Base-by-base conservation (phyloP, 2,329 filamentous ascomycete species). In the Colletotrichum nymphaeae region DNA sequence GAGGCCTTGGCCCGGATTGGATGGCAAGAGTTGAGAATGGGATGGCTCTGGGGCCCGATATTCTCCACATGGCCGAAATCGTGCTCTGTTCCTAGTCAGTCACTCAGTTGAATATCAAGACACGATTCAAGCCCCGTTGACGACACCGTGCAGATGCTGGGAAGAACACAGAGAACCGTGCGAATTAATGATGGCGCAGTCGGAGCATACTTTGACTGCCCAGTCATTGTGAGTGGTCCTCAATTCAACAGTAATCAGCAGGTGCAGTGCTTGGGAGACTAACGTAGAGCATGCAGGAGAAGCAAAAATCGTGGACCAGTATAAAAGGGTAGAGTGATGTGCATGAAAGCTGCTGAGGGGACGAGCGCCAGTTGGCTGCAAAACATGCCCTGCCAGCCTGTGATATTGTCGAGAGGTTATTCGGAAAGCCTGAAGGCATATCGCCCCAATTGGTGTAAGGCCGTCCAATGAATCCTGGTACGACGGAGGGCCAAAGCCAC, bases 1-100 rank as follows among this genome's bases (percentile, higher is more conserved):
- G 37, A 62, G 37, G 67, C 12, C 42, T 55, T 72, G 65, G 42
- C 14, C 55, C 60, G 56, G 67, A 70, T 66, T 60, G 67, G 70
- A 73, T 70, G 70, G 70, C 46, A 65, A 73, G 55, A 60, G 42
- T 63, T 35, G 55, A 59, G 70, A 70, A 57, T 60, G 60, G 67
- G 42, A 70, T 60, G 35, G 60, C 71, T 59, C 22, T 53, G 32
- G 19, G 28, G 12, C 56, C 53, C 66, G 70, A 72, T 19, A 58
- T 59, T 70, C 71, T 52, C 71, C 71, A 62, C 49, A 65, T 52
- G 55, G 55, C 55, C 35, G 55, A 42, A 37, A 32, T 57, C 14
- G 28, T 42, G 42, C n/a, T 46, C 67, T 42, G 42, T n/a, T 46
- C 67, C 46, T 73, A 73, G 70, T 73, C 71, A 73, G 66, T 69